These are phyloP conservation scores for Penicillium arizonense DNA, from an alignment of 495 filamentous ascomycete species.

Conservation along the genomic window DNA sequence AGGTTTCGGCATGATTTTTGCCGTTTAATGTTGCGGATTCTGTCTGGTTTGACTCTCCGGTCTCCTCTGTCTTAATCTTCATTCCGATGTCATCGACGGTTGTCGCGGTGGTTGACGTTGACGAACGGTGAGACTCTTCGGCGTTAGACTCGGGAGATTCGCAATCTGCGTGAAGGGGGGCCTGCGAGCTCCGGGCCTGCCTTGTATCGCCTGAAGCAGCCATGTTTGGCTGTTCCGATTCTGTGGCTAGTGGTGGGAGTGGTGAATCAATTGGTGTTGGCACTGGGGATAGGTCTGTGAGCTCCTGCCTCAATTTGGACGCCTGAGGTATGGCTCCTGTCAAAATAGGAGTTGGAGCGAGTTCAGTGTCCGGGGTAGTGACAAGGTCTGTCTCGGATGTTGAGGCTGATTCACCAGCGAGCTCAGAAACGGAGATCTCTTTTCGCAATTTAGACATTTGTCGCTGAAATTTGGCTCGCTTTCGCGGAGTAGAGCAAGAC, in stretches of 20 bases:
- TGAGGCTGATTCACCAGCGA: constrained; percentile 13
- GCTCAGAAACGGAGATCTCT: constrained; percentile 36
- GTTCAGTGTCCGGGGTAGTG: constrained; percentile 13
- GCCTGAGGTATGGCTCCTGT: constrained; percentile 3
- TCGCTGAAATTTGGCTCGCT: constrained; percentile 36
- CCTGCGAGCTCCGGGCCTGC: constrained; percentile 2
- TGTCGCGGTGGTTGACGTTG: constrained; percentile 37
- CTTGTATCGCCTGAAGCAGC: neutral
- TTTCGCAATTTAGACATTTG: constrained; percentile 42
- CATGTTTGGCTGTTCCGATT: neutral
- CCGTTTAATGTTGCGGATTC: neutral
- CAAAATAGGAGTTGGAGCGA: constrained; percentile 1
- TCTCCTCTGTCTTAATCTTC: constrained; percentile 29
- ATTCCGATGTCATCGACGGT: constrained; percentile 31
- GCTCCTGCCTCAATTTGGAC: constrained; percentile 19
- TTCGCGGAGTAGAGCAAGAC: constrained; percentile 32
- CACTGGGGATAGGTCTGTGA: constrained; percentile 7
- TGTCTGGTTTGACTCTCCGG: constrained; percentile 5
- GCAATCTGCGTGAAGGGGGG: constrained; percentile 16
- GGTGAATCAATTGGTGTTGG: neutral
- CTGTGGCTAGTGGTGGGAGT: constrained; percentile 4
- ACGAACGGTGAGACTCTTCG: constrained; percentile 39
- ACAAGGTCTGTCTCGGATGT: constrained; percentile 15
- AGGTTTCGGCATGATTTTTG: neutral
- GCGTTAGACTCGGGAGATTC: constrained; percentile 32